These are phyloP conservation scores for Xylariaceae sp. DNA, from an alignment of 2,329 filamentous ascomycete species.

Conservation along the genomic window DNA sequence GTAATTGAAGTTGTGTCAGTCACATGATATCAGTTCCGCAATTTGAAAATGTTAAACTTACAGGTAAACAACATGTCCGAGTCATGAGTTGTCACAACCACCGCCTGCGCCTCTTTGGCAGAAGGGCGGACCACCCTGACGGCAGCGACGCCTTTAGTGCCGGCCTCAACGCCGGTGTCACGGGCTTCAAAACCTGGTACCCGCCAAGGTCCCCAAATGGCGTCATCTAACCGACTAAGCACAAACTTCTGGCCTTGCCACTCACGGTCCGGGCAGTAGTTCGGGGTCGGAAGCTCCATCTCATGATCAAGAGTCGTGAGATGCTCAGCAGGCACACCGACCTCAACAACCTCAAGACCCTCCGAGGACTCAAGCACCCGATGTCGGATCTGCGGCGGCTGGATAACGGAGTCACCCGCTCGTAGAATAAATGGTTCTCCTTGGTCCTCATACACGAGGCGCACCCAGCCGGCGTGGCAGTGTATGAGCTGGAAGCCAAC, in stretches of 20 bases:
- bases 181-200: slow-evolving; percentile 17
- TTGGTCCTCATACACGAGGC: slow-evolving; percentile 19
- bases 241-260: slow-evolving; percentile 19
- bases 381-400: slow-evolving; percentile 18
- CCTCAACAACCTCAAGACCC: slow-evolving; percentile 18
- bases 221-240: slow-evolving; percentile 12
- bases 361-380: slow-evolving; percentile 17
- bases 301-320: slow-evolving; percentile 17
- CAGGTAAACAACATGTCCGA: slow-evolving; percentile 21
- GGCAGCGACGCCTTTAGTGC: slow-evolving; percentile 16
- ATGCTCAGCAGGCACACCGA: slow-evolving; percentile 19
- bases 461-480: slow-evolving; percentile 19
- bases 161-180: slow-evolving; percentile 14
- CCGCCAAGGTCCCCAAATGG: slow-evolving; percentile 16
- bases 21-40: neutral
- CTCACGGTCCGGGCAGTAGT: slow-evolving; percentile 16
- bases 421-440: slow-evolving; percentile 16
- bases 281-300: slow-evolving; percentile 16
- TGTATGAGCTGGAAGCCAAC: slow-evolving; percentile 20
- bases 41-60: slow-evolving; percentile 5
- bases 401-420: slow-evolving; percentile 18
- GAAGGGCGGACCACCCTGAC: slow-evolving; percentile 14
- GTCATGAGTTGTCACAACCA: slow-evolving; percentile 14
- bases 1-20: slow-evolving; percentile 6
- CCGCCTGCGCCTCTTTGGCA: neutral